Conservation (phyloP, 257 asterid genomes). For the Ilex aquifolium region DNA sequence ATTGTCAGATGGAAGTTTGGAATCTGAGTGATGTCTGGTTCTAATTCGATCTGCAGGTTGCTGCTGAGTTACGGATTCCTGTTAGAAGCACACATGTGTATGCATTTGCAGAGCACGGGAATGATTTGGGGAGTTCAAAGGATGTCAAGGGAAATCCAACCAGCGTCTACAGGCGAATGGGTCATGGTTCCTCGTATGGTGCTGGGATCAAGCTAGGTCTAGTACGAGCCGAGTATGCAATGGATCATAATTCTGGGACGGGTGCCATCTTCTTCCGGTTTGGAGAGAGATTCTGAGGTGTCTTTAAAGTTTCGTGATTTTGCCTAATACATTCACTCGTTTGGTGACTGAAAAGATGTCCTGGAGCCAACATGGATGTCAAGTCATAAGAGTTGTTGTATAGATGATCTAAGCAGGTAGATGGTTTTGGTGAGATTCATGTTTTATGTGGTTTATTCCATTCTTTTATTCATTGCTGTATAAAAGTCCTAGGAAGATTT, state of each 20-base stretch:
- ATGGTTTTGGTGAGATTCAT: no score
- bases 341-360: no score
- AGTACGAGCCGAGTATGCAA: slow-evolving; percentile 89
- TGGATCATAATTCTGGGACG: slow-evolving; percentile 85
- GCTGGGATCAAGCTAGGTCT: slow-evolving; percentile 81
- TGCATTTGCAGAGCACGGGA: slow-evolving; percentile 90
- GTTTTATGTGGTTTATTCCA: no score
- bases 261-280: slow-evolving; percentile 87
- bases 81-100: slow-evolving; percentile 75
- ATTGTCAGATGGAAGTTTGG: no score
- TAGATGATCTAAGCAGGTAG: no score
- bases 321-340: no score
- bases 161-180: slow-evolving; percentile 83
- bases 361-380: no score
- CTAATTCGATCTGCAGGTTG: slow-evolving; percentile 37
- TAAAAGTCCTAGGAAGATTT: no score
- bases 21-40: no score
- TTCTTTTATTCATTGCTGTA: no score
- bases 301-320: neutral
- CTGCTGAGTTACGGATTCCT: slow-evolving; percentile 85
- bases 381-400: no score
- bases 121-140: slow-evolving; percentile 86
- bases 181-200: slow-evolving; percentile 91
- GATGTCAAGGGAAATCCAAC: slow-evolving; percentile 97
- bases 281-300: slow-evolving; percentile 85